A percentile compares a stretch with the other conserved stretches of the same genome.
These are phyloP conservation scores for Sugiyamaella lignohabitans DNA, from an alignment of 805 yeast genomes.

Conservation along the genomic window DNA sequence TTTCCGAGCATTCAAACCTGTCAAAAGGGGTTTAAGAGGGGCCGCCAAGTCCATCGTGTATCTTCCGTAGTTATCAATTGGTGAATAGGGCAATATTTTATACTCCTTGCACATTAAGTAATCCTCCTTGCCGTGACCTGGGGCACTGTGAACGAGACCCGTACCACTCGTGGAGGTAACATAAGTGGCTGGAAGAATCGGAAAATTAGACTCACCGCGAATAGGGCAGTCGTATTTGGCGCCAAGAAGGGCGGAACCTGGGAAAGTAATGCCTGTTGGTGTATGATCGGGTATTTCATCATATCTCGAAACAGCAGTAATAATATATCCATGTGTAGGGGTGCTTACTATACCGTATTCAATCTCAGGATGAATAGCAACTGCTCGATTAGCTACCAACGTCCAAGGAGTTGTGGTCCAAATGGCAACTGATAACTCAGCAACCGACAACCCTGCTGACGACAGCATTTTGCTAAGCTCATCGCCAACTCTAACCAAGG, in stretches of 20 bases:
- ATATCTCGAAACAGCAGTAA: conserved; percentile 52
- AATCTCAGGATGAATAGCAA: conserved; percentile 58
- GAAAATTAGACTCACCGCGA: conserved; percentile 37
- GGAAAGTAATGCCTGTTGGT: conserved; percentile 23
- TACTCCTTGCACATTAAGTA: conserved; percentile 59
- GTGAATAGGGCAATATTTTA: conserved; percentile 57
- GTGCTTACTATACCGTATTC: conserved; percentile 47
- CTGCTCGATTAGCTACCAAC: conserved; percentile 76
- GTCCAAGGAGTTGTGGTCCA: conserved; percentile 99
- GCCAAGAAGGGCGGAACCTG: conserved; percentile 40
- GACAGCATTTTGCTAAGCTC: conserved; percentile 9
- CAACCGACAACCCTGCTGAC: neutral
- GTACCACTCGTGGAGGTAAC: conserved; percentile 82
- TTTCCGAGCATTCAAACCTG: conserved; percentile 56
- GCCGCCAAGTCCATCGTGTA: conserved; percentile 48
- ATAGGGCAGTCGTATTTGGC: conserved; percentile 54
- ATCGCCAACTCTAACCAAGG: conserved; percentile 34
- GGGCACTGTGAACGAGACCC: conserved; percentile 94
- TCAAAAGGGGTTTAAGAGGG: conserved; percentile 31
- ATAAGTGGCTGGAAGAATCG: conserved; percentile 72
- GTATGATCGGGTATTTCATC: conserved; percentile 29
- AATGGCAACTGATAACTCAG: conserved; percentile 35
- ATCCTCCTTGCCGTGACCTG: conserved; percentile 97
- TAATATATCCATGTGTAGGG: conserved; percentile 36
- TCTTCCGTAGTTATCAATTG: conserved; percentile 71